Evolutionary conservation across 1,139 yeast species (phyloP).

Genomic region (Taphrina deformans): DNA sequence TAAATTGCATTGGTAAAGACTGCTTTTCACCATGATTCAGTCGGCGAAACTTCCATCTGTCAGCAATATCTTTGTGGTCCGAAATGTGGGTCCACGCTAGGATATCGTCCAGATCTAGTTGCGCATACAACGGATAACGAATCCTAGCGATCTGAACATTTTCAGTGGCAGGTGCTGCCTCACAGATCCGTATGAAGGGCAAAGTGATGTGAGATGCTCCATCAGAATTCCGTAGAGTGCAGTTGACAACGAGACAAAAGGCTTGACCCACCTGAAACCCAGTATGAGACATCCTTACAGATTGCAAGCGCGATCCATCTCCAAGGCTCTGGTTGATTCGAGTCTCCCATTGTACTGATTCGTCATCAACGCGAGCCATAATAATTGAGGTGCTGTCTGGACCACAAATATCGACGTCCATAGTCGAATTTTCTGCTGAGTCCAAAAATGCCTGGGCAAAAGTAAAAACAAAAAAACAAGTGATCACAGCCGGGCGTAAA

Average conservation of each 20-base stretch:
- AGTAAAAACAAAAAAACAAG: constrained; percentile 6
- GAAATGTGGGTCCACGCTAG: background rate
- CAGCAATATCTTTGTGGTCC: constrained; percentile 1
- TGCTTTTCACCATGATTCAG: background rate
- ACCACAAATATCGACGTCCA: constrained; percentile 1
- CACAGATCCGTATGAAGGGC: background rate
- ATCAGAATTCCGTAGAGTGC: background rate
- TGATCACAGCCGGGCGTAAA: background rate
- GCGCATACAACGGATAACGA: background rate
- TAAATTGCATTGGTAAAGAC: background rate
- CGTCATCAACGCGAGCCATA: constrained; percentile 7
- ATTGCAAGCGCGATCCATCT: background rate
- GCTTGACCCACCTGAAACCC: constrained; percentile 7
- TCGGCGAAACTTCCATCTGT: background rate
- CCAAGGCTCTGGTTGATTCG: background rate
- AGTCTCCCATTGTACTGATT: background rate
- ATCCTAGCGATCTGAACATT: background rate
- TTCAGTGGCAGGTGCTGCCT: background rate
- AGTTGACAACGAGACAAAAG: constrained; percentile 8
- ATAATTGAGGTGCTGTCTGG: background rate
- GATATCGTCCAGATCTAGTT: background rate
- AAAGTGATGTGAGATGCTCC: background rate
- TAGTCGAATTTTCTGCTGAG: background rate
- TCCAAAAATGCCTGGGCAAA: background rate
- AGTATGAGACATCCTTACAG: background rate